These are phyloP conservation scores for Artemisia tridentata DNA, from an alignment of 129 eudicot species.

Conservation along the genomic window DNA sequence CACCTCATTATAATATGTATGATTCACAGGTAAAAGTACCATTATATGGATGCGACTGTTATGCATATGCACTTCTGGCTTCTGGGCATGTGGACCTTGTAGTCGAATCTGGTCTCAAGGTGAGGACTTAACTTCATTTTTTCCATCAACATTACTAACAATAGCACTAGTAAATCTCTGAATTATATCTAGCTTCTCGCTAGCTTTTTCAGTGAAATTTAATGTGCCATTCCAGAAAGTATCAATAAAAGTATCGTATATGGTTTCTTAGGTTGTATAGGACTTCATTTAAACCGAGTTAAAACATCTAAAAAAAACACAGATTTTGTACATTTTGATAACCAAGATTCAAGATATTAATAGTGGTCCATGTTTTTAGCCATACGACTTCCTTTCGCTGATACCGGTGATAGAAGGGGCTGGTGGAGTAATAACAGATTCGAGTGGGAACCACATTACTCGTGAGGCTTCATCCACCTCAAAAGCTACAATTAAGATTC, in stretches of 20 bases:
- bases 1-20: too few relatives aligned
- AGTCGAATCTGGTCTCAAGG: conserved; percentile 96
- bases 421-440: conserved; percentile 95
- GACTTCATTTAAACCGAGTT: neutral
- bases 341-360: neutral
- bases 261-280: too few relatives aligned
- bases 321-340: neutral
- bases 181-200: too few relatives aligned
- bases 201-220: too few relatives aligned
- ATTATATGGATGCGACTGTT: too few relatives aligned
- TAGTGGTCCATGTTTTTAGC: too few relatives aligned
- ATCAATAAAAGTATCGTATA: too few relatives aligned
- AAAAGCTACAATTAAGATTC: conserved; percentile 50
- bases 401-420: conserved; percentile 95
- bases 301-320: neutral
- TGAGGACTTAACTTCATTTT: conserved; percentile 19
- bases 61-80: too few relatives aligned
- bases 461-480: conserved; percentile 87
- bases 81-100: conserved; percentile 99
- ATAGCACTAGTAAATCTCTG: neutral
- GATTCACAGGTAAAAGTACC: too few relatives aligned
- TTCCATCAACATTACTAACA: neutral
- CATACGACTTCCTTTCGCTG: too few relatives aligned
- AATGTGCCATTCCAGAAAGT: too few relatives aligned
- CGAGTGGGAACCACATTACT: conserved; percentile 64